These are phyloP conservation scores for Exophiala xenobiotica DNA, from an alignment of 2,329 filamentous ascomycete species.

Conservation along the genomic window DNA sequence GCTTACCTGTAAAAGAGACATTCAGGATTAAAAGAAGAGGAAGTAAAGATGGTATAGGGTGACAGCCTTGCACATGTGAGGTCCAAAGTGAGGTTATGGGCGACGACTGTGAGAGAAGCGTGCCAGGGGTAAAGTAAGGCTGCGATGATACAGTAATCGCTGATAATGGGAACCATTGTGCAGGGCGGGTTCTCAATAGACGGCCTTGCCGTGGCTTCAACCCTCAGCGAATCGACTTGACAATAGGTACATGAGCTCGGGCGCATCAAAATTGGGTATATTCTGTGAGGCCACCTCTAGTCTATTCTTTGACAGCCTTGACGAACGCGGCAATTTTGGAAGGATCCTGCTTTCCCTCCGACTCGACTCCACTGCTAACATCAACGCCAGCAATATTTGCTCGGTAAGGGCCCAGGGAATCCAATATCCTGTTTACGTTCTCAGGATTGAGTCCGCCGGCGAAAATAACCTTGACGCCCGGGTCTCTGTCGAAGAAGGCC, in stretches of 20 bases:
- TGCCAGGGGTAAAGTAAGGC: too few relatives aligned
- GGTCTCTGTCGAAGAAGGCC: slow-evolving; percentile 63
- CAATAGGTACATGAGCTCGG: background rate
- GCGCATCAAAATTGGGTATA: background rate
- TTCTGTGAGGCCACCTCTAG: background rate
- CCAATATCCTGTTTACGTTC: slow-evolving; percentile 70
- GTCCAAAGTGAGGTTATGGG: too few relatives aligned
- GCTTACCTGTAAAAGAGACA: background rate
- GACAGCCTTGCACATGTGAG: too few relatives aligned
- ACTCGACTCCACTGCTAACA: slow-evolving; percentile 91
- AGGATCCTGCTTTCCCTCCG: slow-evolving; percentile 74
- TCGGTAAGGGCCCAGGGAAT: slow-evolving; percentile 59
- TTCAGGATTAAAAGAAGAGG: background rate
- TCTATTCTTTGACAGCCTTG: slow-evolving; percentile 62
- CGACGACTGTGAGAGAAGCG: too few relatives aligned
- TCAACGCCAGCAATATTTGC: slow-evolving; percentile 77
- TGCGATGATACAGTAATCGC: too few relatives aligned
- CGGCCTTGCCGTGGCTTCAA: too few relatives aligned
- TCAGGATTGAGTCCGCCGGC: slow-evolving; percentile 80
- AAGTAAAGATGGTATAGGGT: background rate
- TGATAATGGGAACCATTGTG: too few relatives aligned
- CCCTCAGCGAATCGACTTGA: too few relatives aligned
- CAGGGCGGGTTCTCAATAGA: too few relatives aligned
- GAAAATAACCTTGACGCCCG: slow-evolving; percentile 71
- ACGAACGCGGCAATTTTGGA: slow-evolving; percentile 81